Evolutionary conservation across 108 stramenopile species (phyloP), one percentile per base, ranked within the genome.

Genomic region (Skeletonema menzelii): DNA sequence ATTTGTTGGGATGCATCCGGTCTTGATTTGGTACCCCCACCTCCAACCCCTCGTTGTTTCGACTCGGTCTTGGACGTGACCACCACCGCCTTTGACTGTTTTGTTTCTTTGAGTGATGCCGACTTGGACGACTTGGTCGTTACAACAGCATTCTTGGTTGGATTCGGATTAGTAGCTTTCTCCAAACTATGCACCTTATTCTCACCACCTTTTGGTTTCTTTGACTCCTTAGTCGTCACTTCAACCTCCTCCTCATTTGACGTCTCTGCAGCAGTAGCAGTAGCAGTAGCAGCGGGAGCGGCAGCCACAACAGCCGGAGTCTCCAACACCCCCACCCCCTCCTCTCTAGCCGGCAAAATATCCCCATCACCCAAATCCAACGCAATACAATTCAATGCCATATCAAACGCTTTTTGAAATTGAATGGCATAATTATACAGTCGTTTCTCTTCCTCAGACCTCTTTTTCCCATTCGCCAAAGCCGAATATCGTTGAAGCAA

Each of bases 301-400:
- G n/a, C 46, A 6, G 7, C 46, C 13, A 20, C 3, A 24, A 10
- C 49, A 53, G 8, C 49, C 7, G 1, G 4, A 15, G 3, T 22
- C 19, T 53, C 22, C 7, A 4, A 32, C 49, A 8, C 49, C 49
- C 5, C 22, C 49, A 15, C 40, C 40, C 14, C 40, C 14, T n/a
- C 40, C n/a, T 42, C 15, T 53, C 22, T 53, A 22, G 3, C 3
- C 22, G 8, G 8, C 20, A 53, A 15, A 53, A 53, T 10, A 24
- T 53, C 49, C 49, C 1, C 49, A 53, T 5, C 49, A 53, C 49
- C 49, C 22, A 53, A 2, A 53, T 53, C 49, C 49, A 53, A 24
- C 19, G 49, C 65, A 1, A 78, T 22, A 46, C 65, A 65, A 67
- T 78, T 78, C 44, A 71, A 55, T 27, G 77, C 77, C 56, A 67